Evolutionary conservation across 2,329 filamentous ascomycete species (phyloP).

Genomic region (Pseudocercospora cruenta): DNA sequence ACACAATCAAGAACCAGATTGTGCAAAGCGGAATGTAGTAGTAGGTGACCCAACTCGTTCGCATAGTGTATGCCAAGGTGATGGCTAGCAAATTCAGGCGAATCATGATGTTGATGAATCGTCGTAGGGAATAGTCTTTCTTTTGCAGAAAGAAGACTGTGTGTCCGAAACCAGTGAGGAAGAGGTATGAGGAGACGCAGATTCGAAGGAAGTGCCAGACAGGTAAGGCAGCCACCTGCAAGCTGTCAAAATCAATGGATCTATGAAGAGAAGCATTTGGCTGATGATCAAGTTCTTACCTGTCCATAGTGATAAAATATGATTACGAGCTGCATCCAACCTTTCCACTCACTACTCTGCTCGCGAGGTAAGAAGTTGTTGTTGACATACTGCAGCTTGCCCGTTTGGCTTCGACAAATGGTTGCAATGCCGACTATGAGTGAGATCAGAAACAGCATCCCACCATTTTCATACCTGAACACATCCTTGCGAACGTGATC

Average conservation of each 20-base stretch:
- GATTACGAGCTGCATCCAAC: slow-evolving; percentile 64
- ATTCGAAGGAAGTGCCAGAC: slow-evolving; percentile 60
- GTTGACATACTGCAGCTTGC: slow-evolving; percentile 3
- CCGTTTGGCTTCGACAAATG: slow-evolving; percentile 15
- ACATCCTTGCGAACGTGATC: slow-evolving; percentile 53
- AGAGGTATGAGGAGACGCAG: slow-evolving; percentile 61
- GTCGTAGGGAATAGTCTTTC: slow-evolving; percentile 59
- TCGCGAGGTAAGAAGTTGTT: slow-evolving; percentile 55
- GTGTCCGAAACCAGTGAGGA: slow-evolving; percentile 65
- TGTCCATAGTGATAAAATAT: slow-evolving; percentile 59
- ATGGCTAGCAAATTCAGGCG: slow-evolving; percentile 61
- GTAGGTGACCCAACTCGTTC: slow-evolving; percentile 60
- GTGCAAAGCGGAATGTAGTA: slow-evolving; percentile 62
- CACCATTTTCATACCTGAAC: slow-evolving; percentile 40
- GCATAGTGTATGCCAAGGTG: slow-evolving; percentile 59
- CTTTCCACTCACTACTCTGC: slow-evolving; percentile 68
- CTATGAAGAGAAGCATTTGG: slow-evolving; percentile 45
- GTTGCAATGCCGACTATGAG: slow-evolving; percentile 36
- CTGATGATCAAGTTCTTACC: background rate
- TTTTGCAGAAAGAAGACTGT: slow-evolving; percentile 61
- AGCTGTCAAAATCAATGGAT: background rate
- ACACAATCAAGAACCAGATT: slow-evolving; percentile 66
- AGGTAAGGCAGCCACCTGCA: slow-evolving; percentile 44
- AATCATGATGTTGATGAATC: slow-evolving; percentile 56
- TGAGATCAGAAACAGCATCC: slow-evolving; percentile 32